These are phyloP conservation scores for Wallacemonas sp. DNA, from an alignment of 208 protist species.

Conservation along the genomic window DNA sequence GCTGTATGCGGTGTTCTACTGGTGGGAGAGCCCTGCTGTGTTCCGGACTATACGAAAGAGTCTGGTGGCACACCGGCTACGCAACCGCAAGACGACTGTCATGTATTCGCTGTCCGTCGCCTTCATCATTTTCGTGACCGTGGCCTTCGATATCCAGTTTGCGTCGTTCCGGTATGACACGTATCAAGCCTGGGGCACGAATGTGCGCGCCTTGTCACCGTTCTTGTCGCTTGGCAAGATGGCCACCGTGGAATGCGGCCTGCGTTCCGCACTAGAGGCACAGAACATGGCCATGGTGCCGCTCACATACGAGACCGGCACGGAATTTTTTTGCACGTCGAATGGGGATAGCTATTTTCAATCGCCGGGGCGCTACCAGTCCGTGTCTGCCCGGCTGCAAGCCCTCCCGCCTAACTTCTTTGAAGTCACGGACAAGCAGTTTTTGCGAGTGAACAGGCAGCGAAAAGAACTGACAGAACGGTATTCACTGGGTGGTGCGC, in stretches of 20 bases:
- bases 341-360: constrained; percentile 18
- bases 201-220: constrained; percentile 21
- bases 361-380: constrained; percentile 40
- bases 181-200: constrained; percentile 28
- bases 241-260: neutral
- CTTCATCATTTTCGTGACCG: constrained; percentile 94
- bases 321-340: constrained; percentile 14
- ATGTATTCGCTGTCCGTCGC: constrained; percentile 93
- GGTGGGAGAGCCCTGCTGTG: constrained; percentile 80
- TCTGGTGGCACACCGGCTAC: constrained; percentile 82
- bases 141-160: constrained; percentile 85
- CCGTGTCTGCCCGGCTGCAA: constrained; percentile 1
- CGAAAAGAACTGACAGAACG: constrained; percentile 13
- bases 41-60: constrained; percentile 87
- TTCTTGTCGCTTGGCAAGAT: neutral
- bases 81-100: constrained; percentile 95
- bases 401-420: constrained; percentile 62
- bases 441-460: constrained; percentile 31
- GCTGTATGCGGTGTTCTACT: constrained; percentile 82
- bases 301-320: neutral
- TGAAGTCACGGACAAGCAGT: constrained; percentile 40
- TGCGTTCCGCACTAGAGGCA: neutral
- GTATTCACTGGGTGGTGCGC: constrained; percentile 39
- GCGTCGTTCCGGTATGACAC: constrained; percentile 32
- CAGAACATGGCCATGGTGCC: constrained; percentile 8